These are phyloP conservation scores for Tritrichomonas foetus DNA, from an alignment of 208 protist species.

Conservation along the genomic window DNA sequence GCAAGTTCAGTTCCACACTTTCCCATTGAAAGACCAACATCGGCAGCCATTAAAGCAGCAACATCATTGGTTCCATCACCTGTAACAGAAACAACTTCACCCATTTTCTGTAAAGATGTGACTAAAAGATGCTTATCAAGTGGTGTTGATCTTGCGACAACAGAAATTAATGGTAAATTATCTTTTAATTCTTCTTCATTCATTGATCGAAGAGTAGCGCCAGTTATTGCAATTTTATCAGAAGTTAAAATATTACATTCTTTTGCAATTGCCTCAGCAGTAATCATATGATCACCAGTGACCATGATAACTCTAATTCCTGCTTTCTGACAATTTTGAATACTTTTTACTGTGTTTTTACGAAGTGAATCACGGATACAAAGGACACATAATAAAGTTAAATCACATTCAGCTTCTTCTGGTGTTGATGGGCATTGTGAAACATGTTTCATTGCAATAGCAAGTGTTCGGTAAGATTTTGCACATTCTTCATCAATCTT, in stretches of 20 bases:
- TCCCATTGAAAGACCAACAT: slow-evolving; percentile 94
- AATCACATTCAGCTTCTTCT: neutral
- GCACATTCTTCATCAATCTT: neutral
- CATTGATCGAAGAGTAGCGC: slow-evolving; percentile 25
- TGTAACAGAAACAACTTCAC: slow-evolving; percentile 64
- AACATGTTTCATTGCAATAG: neutral
- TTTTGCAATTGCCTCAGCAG: slow-evolving; percentile 75
- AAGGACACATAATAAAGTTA: neutral
- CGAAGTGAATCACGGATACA: neutral
- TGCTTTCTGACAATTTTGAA: neutral
- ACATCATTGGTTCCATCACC: slow-evolving; percentile 47
- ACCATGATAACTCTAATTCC: slow-evolving; percentile 70
- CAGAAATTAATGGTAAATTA: slow-evolving; percentile 51
- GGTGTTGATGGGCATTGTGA: neutral
- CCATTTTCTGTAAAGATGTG: neutral
- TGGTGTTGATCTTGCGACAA: slow-evolving; percentile 45
- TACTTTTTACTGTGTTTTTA: neutral
- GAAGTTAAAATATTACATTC: slow-evolving; percentile 63
- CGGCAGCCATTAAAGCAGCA: slow-evolving; percentile 34
- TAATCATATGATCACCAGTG: slow-evolving; percentile 79
- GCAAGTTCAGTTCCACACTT: slow-evolving; percentile 69
- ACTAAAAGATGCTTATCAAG: slow-evolving; percentile 54
- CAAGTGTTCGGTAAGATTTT: neutral
- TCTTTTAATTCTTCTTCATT: slow-evolving; percentile 42
- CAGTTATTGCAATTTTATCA: neutral